Conservation (phyloP, 768 basidiomycete species). For the Polyporus arcularius region DNA sequence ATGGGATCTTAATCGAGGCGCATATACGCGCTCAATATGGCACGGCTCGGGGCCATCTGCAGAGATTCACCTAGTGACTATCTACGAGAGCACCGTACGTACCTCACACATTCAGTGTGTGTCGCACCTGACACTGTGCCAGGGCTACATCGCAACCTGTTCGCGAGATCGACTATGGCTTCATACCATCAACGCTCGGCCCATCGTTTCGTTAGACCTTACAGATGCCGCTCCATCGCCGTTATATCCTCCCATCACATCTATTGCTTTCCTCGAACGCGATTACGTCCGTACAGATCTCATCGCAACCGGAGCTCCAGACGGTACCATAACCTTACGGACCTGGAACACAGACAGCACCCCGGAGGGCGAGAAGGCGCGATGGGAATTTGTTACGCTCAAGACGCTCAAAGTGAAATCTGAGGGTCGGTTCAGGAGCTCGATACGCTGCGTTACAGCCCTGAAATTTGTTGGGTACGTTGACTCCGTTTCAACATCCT, state of each 20-base stretch:
- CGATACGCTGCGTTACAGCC: conserved; percentile 64
- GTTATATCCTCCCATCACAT: conserved; percentile 54
- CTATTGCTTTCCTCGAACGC: conserved; percentile 85
- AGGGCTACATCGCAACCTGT: conserved; percentile 90
- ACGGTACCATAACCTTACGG: conserved; percentile 76
- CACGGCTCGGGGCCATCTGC: conserved; percentile 44
- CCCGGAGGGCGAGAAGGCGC: conserved; percentile 61
- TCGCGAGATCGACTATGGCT: conserved; percentile 70
- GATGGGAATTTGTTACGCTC: conserved; percentile 75
- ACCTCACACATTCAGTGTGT: not conserved
- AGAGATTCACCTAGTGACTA: conserved; percentile 66
- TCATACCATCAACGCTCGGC: conserved; percentile 85
- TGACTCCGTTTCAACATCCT: not conserved
- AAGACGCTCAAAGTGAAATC: conserved; percentile 63
- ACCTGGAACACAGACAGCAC: conserved; percentile 85
- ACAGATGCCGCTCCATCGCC: conserved; percentile 34
- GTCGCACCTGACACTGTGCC: conserved; percentile 7
- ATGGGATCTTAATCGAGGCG: conserved; percentile 87
- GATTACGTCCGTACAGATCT: conserved; percentile 80
- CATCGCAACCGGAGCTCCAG: conserved; percentile 77
- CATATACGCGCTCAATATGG: conserved; percentile 81
- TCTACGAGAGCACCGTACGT: conserved; percentile 87
- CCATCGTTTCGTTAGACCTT: conserved; percentile 71
- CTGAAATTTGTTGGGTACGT: conserved; percentile 79
- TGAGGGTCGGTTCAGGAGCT: conserved; percentile 37